Evolutionary conservation across 2,329 filamentous ascomycete species (phyloP).

Genomic region (Stachybotrys elegans): DNA sequence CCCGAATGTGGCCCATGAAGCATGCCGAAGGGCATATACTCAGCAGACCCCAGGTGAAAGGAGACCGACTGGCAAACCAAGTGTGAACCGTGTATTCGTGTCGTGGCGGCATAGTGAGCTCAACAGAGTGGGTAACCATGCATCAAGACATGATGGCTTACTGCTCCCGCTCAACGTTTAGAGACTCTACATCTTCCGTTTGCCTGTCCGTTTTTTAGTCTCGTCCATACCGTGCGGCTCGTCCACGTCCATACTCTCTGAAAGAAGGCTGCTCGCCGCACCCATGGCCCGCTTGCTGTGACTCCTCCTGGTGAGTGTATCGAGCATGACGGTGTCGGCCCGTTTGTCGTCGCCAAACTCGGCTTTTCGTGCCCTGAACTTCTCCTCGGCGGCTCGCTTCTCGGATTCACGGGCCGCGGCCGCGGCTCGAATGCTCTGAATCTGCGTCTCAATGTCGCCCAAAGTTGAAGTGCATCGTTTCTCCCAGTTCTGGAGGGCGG

Average conservation of each 20-base stretch:
- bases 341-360: too few species aligned
- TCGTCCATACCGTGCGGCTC: constrained; percentile 43
- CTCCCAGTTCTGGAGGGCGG: constrained; percentile 69
- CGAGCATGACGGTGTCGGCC: too few species aligned
- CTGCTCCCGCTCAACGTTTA: background rate
- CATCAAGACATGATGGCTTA: too few species aligned
- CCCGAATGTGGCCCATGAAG: too few species aligned
- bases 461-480: constrained; percentile 72
- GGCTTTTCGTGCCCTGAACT: too few species aligned
- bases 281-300: constrained; percentile 32
- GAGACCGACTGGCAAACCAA: too few species aligned
- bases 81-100: too few species aligned
- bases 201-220: constrained; percentile 45
- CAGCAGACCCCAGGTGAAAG: too few species aligned
- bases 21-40: too few species aligned
- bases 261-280: constrained; percentile 34
- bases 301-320: too few species aligned
- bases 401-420: constrained; percentile 50
- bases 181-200: constrained; percentile 44
- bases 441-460: constrained; percentile 68
- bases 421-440: constrained; percentile 57
- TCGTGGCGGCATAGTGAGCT: too few species aligned
- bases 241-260: constrained; percentile 53
- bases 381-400: constrained; percentile 39
- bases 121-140: too few species aligned